Conservation (phyloP, 805 yeast species). For the Ogataea siamensis region DNA sequence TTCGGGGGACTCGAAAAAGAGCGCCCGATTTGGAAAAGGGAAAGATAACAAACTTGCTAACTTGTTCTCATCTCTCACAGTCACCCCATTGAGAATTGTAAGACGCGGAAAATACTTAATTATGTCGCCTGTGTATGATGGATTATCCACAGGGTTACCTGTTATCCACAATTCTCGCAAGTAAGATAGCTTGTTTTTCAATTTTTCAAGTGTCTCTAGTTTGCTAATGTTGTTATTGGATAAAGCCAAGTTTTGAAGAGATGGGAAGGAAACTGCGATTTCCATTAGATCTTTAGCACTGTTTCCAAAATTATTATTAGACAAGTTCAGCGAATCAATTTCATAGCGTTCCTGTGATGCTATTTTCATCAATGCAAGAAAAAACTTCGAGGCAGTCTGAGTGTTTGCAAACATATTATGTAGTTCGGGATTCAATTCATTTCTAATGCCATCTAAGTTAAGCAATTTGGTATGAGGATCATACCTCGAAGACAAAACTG, state of each 20-base stretch:
- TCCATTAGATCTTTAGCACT: constrained; percentile 50
- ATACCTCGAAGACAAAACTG: constrained; percentile 65
- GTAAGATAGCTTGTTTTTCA: constrained; percentile 71
- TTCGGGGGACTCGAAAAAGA: constrained; percentile 79
- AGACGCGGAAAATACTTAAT: constrained; percentile 77
- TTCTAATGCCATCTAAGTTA: constrained; percentile 62
- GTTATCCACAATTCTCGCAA: constrained; percentile 74
- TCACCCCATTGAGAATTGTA: constrained; percentile 71
- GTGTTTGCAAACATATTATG: constrained; percentile 56
- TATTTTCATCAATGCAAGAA: constrained; percentile 83
- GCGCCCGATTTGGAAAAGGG: constrained; percentile 55
- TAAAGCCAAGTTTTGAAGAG: constrained; percentile 72
- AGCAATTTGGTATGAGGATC: constrained; percentile 62
- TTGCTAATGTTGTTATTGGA: constrained; percentile 68
- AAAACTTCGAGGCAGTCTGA: constrained; percentile 66
- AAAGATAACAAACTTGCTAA: constrained; percentile 49
- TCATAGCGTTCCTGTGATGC: constrained; percentile 53
- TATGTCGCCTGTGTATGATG: constrained; percentile 56
- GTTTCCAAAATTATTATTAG: constrained; percentile 68
- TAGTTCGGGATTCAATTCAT: constrained; percentile 56
- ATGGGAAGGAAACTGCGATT: constrained; percentile 72
- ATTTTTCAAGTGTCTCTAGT: constrained; percentile 60
- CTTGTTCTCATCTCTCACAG: constrained; percentile 71
- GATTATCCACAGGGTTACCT: constrained; percentile 68
- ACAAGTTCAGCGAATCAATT: constrained; percentile 69